A percentile compares a stretch with the other conserved stretches of the same genome.
These are phyloP conservation scores for Eutypella sp. DNA, from an alignment of 2,329 filamentous ascomycete species.

Conservation along the genomic window DNA sequence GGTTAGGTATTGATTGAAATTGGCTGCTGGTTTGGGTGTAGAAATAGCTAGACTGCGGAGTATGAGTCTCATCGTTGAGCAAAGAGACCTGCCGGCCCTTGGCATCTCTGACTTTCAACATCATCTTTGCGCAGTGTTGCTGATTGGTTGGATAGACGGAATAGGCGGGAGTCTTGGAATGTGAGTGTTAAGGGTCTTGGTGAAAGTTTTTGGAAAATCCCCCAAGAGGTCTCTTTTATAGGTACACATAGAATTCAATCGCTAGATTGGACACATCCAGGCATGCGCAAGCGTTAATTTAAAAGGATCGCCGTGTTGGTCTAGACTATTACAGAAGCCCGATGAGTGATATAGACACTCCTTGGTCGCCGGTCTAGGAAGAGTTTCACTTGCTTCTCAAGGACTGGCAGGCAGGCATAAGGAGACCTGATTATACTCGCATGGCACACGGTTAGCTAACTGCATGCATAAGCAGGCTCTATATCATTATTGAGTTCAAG, in stretches of 20 bases:
- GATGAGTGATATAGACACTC: too few relatives aligned
- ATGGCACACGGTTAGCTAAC: too few relatives aligned
- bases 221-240: neutral
- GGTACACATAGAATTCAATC: neutral
- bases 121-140: slow-evolving; percentile 26
- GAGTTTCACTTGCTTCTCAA: too few relatives aligned
- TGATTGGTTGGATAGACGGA: slow-evolving; percentile 2
- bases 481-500: too few relatives aligned
- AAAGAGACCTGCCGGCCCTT: slow-evolving; percentile 55
- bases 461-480: too few relatives aligned
- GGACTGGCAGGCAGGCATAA: too few relatives aligned
- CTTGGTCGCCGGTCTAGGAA: too few relatives aligned
- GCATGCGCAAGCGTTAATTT: neutral
- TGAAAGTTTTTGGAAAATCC: neutral
- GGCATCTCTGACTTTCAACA: slow-evolving; percentile 52
- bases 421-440: too few relatives aligned
- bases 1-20: slow-evolving; percentile 31
- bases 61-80: slow-evolving; percentile 49
- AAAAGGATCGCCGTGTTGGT: too few relatives aligned
- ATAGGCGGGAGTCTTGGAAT: slow-evolving; percentile 4
- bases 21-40: slow-evolving; percentile 33
- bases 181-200: slow-evolving; percentile 1
- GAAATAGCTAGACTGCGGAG: slow-evolving; percentile 17
- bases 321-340: too few relatives aligned
- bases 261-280: neutral